Conservation (phyloP, 805 yeast genomes). For the Yarrowia sp. region DNA sequence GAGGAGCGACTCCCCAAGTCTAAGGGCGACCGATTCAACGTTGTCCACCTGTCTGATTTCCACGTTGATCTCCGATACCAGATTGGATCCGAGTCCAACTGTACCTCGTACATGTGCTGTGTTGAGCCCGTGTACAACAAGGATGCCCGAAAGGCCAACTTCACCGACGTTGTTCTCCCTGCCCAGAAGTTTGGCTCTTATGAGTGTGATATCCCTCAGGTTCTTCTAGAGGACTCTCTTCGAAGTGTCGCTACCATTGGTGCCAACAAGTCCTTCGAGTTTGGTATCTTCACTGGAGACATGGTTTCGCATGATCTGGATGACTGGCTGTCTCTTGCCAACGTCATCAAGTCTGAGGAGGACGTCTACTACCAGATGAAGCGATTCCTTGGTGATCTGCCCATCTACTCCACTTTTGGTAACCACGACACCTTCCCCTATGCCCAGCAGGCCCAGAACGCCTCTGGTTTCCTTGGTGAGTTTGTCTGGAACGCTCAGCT, state of each 20-base stretch:
- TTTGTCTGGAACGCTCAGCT: constrained; percentile 59
- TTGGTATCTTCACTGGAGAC: constrained; percentile 76
- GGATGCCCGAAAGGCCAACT: constrained; percentile 25
- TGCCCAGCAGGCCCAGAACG: constrained; percentile 67
- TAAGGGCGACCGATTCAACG: constrained; percentile 58
- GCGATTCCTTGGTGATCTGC: constrained; percentile 56
- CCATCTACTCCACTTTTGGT: constrained; percentile 69
- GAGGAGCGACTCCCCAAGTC: constrained; percentile 38
- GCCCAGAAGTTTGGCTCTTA: constrained; percentile 70
- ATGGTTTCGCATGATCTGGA: constrained; percentile 67
- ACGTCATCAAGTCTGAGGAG: constrained; percentile 63
- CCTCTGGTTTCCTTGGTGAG: constrained; percentile 54
- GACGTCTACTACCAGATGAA: constrained; percentile 62
- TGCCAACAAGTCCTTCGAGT: constrained; percentile 57
- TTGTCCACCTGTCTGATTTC: constrained; percentile 70
- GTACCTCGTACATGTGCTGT: constrained; percentile 66
- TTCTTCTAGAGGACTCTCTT: constrained; percentile 65
- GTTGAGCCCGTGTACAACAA: constrained; percentile 46
- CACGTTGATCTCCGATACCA: constrained; percentile 62
- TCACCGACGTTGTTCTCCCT: constrained; percentile 53
- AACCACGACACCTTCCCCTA: constrained; percentile 78
- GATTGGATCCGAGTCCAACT: constrained; percentile 55
- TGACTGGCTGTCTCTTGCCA: constrained; percentile 56
- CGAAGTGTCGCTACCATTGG: constrained; percentile 53
- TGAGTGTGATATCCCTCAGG: constrained; percentile 70